Base-by-base conservation (phyloP, 306 rosid genomes). In the Astragalus membranaceus region DNA sequence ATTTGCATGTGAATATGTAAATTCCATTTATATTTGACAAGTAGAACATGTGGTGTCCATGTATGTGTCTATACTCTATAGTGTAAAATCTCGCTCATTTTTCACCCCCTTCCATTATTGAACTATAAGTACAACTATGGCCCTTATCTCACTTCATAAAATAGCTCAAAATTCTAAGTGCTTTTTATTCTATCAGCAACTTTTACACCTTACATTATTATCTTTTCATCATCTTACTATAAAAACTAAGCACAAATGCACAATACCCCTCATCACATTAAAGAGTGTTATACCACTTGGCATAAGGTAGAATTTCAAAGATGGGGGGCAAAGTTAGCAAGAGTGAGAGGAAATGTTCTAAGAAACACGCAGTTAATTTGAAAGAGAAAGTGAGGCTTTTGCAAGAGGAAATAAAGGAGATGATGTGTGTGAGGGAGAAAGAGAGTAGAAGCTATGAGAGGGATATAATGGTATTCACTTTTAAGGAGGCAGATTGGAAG, bases 401-500 rank as follows among this genome's bases (percentile, higher is more conserved):
- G 4, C 86, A 81, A 33, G 94, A 84, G 72, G 92, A 91, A 51
- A 79, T 81, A 61, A 84, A 56, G 76, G 89, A 81, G 83, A 78
- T 88, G 61, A 57, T 83, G 81, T 68, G 35, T 50, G 94, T 81
- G 85, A 88, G 86, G 67, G 91, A 86, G 67, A 79, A 87, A 35
- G 89, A 82, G 81, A 72, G 53, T 1, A 82, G 76, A 47, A 65
- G 73, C 23, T 85, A 85, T 60, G 96, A 93, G 83, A 83, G 82
- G 7, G 97, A 91, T 30, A 86, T 84, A 87, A 75, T 91, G 96
- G 81, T 83, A 32, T 80, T 79, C 36, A 81, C 88, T 15, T 88
- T 87, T 23, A 91, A 87, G 79, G 97, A 91, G 51, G 89, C 89
- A 8, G 95, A 87, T 79, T 91, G 97, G 99, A 94, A 80, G 82